Conservation (phyloP, 1,139 yeast genomes). For the Taiozyma sp. region DNA sequence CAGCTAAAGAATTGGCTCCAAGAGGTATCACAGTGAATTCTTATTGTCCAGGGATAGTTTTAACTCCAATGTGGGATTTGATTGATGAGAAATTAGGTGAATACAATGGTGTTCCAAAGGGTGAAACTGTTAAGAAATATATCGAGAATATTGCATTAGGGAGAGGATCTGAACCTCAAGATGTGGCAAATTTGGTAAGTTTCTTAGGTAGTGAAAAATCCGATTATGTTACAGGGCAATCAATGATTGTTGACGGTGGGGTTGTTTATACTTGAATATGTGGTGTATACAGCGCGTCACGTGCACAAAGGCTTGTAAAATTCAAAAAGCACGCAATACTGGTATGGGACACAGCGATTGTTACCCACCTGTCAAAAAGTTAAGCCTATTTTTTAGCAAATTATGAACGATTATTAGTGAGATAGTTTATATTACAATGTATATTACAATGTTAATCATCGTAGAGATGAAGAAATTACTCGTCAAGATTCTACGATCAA, state of each 20-base stretch:
- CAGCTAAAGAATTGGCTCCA: constrained; percentile 26
- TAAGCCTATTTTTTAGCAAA: no score
- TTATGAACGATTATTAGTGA: no score
- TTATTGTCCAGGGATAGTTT: constrained; percentile 26
- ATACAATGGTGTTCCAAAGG: constrained; percentile 13
- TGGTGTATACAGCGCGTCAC: not conserved
- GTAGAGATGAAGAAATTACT: no score
- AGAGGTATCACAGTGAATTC: constrained; percentile 24
- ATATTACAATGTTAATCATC: no score
- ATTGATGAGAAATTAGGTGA: no score
- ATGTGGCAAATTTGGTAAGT: constrained; percentile 23
- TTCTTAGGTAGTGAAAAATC: constrained; percentile 36
- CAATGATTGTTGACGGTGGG: constrained; percentile 35
- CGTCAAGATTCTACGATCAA: not conserved
- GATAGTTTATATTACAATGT: no score
- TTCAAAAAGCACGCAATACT: no score
- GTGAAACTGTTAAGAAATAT: constrained; percentile 19
- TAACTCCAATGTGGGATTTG: no score
- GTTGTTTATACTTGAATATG: constrained; percentile 8
- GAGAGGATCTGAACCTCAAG: constrained; percentile 24
- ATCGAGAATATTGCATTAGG: constrained; percentile 22
- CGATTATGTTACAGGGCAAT: constrained; percentile 39
- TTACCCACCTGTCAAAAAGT: no score
- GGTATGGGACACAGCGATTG: no score
- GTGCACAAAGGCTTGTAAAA: no score